Evolutionary conservation across 2,329 filamentous ascomycete genomes (phyloP).

Genomic region (Aspergillus glaucus): DNA sequence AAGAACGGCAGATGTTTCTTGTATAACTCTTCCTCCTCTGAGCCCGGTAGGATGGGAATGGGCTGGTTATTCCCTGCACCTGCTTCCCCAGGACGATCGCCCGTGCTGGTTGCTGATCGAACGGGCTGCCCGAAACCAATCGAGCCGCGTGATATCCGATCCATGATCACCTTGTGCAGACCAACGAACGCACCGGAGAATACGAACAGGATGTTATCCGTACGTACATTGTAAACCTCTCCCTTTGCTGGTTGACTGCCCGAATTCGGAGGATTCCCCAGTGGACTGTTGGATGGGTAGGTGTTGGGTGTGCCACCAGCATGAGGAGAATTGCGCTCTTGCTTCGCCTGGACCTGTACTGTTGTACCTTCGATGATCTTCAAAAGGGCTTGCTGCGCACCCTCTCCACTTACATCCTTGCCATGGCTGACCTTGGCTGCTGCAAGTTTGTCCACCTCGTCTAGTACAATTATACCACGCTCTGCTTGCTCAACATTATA

Average conservation of each 20-base stretch:
- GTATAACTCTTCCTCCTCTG: slow-evolving; percentile 58
- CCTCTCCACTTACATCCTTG: slow-evolving; percentile 91
- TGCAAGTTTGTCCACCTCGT: slow-evolving; percentile 97
- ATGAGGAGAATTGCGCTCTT: slow-evolving; percentile 38
- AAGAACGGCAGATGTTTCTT: slow-evolving; percentile 55
- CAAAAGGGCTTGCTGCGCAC: slow-evolving; percentile 88
- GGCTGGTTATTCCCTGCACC: slow-evolving; percentile 28
- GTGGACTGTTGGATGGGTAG: slow-evolving; percentile 34
- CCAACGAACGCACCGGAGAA: slow-evolving; percentile 94
- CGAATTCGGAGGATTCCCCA: slow-evolving; percentile 24
- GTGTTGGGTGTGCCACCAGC: slow-evolving; percentile 31
- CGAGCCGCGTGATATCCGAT: slow-evolving; percentile 76
- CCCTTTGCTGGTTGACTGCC: slow-evolving; percentile 42
- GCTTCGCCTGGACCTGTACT: slow-evolving; percentile 81
- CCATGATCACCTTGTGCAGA: slow-evolving; percentile 77
- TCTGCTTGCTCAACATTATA: slow-evolving; percentile 81
- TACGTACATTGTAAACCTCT: slow-evolving; percentile 69
- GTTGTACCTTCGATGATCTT: slow-evolving; percentile 97
- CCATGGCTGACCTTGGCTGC: slow-evolving; percentile 80
- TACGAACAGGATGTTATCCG: slow-evolving; percentile 94
- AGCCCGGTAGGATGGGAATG: slow-evolving; percentile 52
- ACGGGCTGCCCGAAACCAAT: slow-evolving; percentile 90
- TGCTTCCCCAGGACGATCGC: slow-evolving; percentile 18
- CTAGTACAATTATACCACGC: slow-evolving; percentile 87
- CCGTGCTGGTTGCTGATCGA: slow-evolving; percentile 43